Evolutionary conservation across 2,329 filamentous ascomycete genomes (phyloP).

Genomic region (Alternaria tenuissima): DNA sequence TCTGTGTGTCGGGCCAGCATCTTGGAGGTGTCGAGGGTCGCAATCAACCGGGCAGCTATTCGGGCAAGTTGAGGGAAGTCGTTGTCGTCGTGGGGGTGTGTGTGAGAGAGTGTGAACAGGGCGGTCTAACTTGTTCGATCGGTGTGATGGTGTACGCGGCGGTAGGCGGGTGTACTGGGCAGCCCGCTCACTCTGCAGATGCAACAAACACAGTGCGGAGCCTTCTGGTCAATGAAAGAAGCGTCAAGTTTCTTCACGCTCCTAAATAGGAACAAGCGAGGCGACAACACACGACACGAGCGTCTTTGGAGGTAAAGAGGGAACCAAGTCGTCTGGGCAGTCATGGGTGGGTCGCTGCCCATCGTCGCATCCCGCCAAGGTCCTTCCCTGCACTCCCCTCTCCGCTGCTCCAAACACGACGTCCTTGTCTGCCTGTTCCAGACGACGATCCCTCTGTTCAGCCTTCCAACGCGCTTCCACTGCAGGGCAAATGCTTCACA

Average conservation of each 20-base stretch:
- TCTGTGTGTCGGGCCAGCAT: slow-evolving; percentile 19
- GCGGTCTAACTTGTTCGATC: slow-evolving; percentile 1
- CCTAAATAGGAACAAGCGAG: background rate
- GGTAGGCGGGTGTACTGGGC: slow-evolving; percentile 19
- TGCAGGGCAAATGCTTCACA: slow-evolving; percentile 1
- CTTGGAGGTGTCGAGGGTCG: slow-evolving; percentile 5
- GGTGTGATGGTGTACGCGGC: slow-evolving; percentile 15
- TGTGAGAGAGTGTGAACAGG: background rate
- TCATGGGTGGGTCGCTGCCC: slow-evolving; percentile 12
- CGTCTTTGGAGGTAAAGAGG: background rate
- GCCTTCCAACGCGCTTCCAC: slow-evolving; percentile 2
- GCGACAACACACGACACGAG: slow-evolving; percentile 4
- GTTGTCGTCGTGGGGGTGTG: background rate
- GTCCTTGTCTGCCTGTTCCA: background rate
- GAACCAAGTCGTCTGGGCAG: slow-evolving; percentile 13
- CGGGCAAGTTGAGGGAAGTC: background rate
- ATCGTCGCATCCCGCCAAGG: slow-evolving; percentile 15
- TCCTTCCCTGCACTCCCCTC: background rate
- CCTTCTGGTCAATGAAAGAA: background rate
- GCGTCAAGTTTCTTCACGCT: background rate
- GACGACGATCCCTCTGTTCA: background rate
- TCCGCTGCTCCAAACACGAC: slow-evolving; percentile 1
- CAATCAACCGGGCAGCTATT: background rate
- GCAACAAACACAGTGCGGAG: background rate
- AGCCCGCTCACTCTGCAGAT: slow-evolving; percentile 1